These are phyloP conservation scores for Leptographium wingfieldii DNA, from an alignment of 2,329 filamentous ascomycete genomes.

Conservation along the genomic window DNA sequence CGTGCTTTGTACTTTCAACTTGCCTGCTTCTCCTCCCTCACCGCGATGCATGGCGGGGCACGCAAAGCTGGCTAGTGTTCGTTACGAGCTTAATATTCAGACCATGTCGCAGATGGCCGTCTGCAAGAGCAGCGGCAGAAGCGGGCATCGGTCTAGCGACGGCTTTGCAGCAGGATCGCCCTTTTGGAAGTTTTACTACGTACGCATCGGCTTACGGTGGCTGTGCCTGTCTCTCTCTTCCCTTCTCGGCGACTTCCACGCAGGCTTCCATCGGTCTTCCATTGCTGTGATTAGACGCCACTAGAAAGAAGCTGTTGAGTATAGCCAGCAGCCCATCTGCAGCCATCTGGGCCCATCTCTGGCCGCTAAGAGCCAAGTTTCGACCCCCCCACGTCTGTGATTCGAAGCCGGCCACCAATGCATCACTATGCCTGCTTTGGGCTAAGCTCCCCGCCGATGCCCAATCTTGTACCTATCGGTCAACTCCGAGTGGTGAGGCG, in stretches of 20 bases:
- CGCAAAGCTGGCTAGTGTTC: too few relatives aligned
- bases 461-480: constrained; percentile 2
- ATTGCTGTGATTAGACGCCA: not conserved
- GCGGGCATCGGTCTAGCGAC: too few relatives aligned
- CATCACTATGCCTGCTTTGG: not conserved
- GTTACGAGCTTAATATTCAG: too few relatives aligned
- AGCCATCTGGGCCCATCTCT: not conserved
- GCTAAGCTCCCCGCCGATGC: not conserved
- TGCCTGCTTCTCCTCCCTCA: too few relatives aligned
- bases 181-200: too few relatives aligned
- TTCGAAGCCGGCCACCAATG: not conserved
- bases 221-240: not conserved
- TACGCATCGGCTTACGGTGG: too few relatives aligned
- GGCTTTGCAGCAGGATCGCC: too few relatives aligned
- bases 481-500: constrained; percentile 5
- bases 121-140: too few relatives aligned
- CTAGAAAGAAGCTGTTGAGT: not conserved
- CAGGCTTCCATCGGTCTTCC: constrained; percentile 15
- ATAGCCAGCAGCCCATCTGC: not conserved
- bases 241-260: constrained; percentile 8
- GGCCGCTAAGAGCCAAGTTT: not conserved
- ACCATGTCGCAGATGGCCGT: too few relatives aligned
- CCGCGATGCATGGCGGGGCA: too few relatives aligned
- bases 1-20: too few relatives aligned
- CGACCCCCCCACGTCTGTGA: not conserved